Percentiles rank a stretch among this genome's conserved stretches.
Conservation (phyloP, 768 basidiomycete species). For the Russula olivacea region DNA sequence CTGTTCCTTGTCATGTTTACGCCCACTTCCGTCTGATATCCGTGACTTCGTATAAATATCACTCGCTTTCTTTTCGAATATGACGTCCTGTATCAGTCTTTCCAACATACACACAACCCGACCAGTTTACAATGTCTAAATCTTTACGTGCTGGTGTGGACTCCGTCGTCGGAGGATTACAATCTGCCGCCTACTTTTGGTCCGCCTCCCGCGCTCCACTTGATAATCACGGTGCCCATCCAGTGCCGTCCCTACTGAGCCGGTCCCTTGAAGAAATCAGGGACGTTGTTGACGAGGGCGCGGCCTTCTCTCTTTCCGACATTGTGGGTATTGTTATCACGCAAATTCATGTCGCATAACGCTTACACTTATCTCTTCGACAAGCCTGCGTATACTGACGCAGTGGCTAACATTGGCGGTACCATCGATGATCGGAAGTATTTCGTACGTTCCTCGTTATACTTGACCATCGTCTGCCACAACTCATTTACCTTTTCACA, state of each 20-base stretch:
- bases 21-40: background rate
- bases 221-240: constrained; percentile 8
- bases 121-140: background rate
- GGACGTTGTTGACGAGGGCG: constrained; percentile 6
- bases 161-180: background rate
- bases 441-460: constrained; percentile 10
- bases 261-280: constrained; percentile 9
- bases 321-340: constrained; percentile 11
- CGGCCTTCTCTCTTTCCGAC: constrained; percentile 12
- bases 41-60: constrained; percentile 14
- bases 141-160: background rate
- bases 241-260: constrained; percentile 2
- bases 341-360: background rate
- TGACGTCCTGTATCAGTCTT: background rate
- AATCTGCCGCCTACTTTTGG: background rate
- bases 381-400: constrained; percentile 21
- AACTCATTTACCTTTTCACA: background rate
- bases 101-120: background rate
- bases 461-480: background rate
- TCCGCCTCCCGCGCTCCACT: constrained; percentile 10
- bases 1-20: background rate
- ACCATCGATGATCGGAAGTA: constrained; percentile 22
- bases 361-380: background rate
- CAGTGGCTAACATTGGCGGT: constrained; percentile 5
- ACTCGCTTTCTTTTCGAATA: background rate